These are phyloP conservation scores for Fallopia convolvulus DNA, from an alignment of 148 eudicot genomes.

Conservation along the genomic window DNA sequence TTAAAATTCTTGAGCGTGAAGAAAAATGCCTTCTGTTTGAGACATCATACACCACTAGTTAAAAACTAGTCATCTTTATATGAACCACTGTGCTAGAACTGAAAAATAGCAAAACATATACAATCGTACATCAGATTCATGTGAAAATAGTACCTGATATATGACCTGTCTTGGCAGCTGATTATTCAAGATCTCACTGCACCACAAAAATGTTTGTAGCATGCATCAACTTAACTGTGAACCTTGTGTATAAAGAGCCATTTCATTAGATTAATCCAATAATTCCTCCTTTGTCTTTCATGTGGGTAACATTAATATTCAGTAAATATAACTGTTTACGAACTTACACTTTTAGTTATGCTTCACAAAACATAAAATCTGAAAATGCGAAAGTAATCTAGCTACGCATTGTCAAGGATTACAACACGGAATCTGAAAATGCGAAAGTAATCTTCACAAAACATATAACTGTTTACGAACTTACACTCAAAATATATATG, in stretches of 20 bases:
- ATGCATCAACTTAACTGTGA: neutral
- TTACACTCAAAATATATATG: neutral
- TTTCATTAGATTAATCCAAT: neutral
- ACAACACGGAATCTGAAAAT: no score
- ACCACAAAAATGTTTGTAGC: constrained; percentile 9
- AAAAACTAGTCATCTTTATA: neutral
- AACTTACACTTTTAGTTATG: neutral
- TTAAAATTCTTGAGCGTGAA: neutral
- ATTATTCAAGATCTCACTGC: constrained; percentile 63
- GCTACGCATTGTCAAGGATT: neutral
- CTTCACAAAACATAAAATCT: neutral
- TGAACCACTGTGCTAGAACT: neutral
- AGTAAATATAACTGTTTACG: neutral
- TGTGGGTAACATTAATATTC: neutral
- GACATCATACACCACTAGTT: neutral
- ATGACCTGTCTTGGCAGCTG: constrained; percentile 61
- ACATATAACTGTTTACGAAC: no score
- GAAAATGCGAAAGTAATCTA: neutral
- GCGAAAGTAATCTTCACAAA: no score
- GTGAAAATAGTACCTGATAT: constrained; percentile 50
- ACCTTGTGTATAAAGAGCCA: neutral
- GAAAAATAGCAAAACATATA: neutral
- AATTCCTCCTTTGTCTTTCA: neutral
- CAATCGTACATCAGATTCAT: neutral
- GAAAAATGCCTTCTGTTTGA: neutral